Conservation (phyloP, 1,284 basidiomycete species). For the Leccinum subrobustum region DNA sequence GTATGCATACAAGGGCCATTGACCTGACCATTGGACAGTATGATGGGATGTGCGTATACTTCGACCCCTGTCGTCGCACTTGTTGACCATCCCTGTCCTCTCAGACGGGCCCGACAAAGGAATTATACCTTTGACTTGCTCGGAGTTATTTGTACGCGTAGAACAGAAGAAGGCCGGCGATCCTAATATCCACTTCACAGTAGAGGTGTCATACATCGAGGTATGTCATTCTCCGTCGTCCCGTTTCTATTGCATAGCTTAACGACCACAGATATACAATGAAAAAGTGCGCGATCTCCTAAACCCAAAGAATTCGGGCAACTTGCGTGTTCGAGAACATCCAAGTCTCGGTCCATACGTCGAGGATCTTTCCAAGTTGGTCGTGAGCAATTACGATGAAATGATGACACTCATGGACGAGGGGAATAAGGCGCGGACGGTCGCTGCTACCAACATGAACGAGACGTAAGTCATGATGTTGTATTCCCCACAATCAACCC, state of each 20-base stretch:
- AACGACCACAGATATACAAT: constrained; percentile 78
- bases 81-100: constrained; percentile 9
- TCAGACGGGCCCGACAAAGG: constrained; percentile 94
- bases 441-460: constrained; percentile 99
- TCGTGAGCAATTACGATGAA: constrained; percentile 88
- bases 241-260: not conserved
- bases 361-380: constrained; percentile 93
- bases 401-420: constrained; percentile 99
- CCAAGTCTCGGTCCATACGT: constrained; percentile 95
- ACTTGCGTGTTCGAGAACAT: constrained; percentile 95
- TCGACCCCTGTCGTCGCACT: constrained; percentile 17
- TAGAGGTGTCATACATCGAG: constrained; percentile 98
- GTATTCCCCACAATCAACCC: not conserved
- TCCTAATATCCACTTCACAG: constrained; percentile 76
- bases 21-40: constrained; percentile 49
- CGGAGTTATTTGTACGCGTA: constrained; percentile 87
- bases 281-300: constrained; percentile 97
- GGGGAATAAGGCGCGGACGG: constrained; percentile 96
- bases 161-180: constrained; percentile 64
- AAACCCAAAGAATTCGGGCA: constrained; percentile 96
- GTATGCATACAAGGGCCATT: constrained; percentile 1
- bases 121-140: constrained; percentile 95
- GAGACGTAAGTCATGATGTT: constrained; percentile 70
- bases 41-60: constrained; percentile 91
- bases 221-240: constrained; percentile 37